A percentile compares a stretch with the other conserved stretches of the same genome.
Evolutionary conservation across 2,329 filamentous ascomycete species (phyloP).

Genomic region (Calonectria ilicicola): DNA sequence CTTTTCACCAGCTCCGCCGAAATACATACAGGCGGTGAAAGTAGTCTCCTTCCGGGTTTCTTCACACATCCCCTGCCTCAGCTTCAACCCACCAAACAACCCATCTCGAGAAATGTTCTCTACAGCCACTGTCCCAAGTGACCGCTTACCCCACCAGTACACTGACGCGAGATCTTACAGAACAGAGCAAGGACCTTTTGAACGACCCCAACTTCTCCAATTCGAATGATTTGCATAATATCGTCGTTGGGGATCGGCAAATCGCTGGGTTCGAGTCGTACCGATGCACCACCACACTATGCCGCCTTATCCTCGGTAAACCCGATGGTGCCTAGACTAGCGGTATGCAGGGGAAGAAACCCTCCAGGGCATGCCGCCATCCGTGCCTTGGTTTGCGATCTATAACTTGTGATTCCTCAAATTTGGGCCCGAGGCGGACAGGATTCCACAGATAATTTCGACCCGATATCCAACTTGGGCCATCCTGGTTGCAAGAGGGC

Average conservation of each 20-base stretch:
- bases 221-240: neutral
- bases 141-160: neutral
- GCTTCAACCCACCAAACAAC: neutral
- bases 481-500: neutral
- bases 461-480: neutral
- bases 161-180: too few species aligned
- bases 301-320: conserved; percentile 5
- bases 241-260: neutral
- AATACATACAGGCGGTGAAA: neutral
- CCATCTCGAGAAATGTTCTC: too few species aligned
- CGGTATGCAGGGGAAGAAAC: neutral
- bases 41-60: neutral
- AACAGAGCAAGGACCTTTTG: neutral
- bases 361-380: too few species aligned
- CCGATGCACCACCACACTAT: neutral
- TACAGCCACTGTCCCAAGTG: neutral
- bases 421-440: neutral
- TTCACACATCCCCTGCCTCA: neutral
- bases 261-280: neutral
- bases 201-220: conserved; percentile 1
- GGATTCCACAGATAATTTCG: neutral
- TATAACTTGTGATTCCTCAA: neutral
- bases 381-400: neutral
- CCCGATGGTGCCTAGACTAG: neutral
- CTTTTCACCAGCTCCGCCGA: too few species aligned